phyloP scores from a whole-genome alignment of 2,329 filamentous ascomycete genomes.

The Aspergillus aculeatus region DNA sequence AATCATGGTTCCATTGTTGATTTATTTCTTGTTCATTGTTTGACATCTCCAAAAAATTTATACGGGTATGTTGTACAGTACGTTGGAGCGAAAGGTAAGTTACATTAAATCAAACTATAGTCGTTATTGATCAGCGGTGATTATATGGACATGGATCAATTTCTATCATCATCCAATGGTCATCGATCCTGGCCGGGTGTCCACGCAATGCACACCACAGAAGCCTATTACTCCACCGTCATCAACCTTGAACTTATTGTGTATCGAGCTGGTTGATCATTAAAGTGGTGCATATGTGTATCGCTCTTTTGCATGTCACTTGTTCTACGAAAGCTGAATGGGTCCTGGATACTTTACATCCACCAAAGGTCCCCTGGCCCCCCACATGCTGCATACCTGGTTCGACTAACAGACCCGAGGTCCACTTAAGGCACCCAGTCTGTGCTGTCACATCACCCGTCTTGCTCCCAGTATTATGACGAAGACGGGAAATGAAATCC shows the following conservation, averaged over 20 bases:
- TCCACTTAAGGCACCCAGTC: background rate
- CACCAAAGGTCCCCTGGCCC: background rate
- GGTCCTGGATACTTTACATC: background rate
- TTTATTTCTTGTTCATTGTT: background rate
- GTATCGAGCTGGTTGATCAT: too few relatives aligned
- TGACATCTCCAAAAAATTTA: background rate
- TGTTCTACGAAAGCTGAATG: background rate
- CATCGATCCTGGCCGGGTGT: background rate
- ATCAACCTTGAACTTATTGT: too few relatives aligned
- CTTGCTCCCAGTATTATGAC: background rate
- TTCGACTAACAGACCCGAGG: background rate
- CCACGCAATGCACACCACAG: background rate
- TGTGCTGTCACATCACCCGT: background rate
- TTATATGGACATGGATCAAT: background rate
- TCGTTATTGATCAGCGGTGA: background rate
- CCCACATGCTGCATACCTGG: background rate
- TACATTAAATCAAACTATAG: background rate
- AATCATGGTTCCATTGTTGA: background rate
- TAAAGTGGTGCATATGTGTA: background rate
- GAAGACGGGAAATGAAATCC: too few relatives aligned
- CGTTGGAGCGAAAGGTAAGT: background rate
- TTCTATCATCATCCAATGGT: background rate
- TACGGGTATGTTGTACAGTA: background rate
- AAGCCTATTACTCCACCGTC: background rate
- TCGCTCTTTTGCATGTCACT: background rate